A percentile compares a stretch with the other conserved stretches of the same genome.
Evolutionary conservation across 305 asterid species (phyloP).

Genomic region (Rubia balearica): DNA sequence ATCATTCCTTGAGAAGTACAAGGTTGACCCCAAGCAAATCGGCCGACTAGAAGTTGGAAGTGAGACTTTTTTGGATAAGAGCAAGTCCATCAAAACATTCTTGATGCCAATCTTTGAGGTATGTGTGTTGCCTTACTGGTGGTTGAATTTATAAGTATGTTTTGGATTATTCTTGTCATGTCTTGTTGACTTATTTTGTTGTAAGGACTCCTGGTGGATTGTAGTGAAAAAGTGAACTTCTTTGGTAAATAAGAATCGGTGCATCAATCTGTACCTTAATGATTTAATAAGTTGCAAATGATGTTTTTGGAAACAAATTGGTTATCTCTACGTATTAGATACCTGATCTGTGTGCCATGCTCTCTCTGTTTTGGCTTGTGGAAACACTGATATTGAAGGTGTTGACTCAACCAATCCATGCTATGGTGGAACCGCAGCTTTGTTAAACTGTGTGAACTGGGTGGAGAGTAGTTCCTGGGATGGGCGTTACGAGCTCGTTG

Average conservation of each 20-base stretch:
- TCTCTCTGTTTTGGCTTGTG: conserved; percentile 49
- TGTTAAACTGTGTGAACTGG: conserved; percentile 93
- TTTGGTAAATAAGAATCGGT: neutral
- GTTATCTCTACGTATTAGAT: neutral
- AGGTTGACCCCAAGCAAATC: conserved; percentile 72
- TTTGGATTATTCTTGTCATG: neutral
- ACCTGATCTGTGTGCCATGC: conserved; percentile 13
- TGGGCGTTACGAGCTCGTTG: conserved; percentile 97
- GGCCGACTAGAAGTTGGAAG: conserved; percentile 99
- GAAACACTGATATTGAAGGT: conserved; percentile 97
- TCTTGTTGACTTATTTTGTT: neutral
- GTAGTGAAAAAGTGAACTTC: neutral
- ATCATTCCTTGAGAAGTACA: conserved; percentile 82
- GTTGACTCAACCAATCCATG: conserved; percentile 98
- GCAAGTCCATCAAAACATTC: conserved; percentile 98
- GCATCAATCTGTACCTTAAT: neutral
- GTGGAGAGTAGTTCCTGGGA: conserved; percentile 98
- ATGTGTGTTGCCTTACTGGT: neutral
- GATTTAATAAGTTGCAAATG: neutral
- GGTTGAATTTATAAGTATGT: neutral
- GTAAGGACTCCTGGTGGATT: neutral
- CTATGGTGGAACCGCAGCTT: conserved; percentile 99
- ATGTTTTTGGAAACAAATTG: neutral
- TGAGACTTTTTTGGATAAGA: conserved; percentile 95
- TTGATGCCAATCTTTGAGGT: conserved; percentile 99